phyloP scores from a whole-genome alignment of 768 basidiomycete species.

The Pleurotus platypus region DNA sequence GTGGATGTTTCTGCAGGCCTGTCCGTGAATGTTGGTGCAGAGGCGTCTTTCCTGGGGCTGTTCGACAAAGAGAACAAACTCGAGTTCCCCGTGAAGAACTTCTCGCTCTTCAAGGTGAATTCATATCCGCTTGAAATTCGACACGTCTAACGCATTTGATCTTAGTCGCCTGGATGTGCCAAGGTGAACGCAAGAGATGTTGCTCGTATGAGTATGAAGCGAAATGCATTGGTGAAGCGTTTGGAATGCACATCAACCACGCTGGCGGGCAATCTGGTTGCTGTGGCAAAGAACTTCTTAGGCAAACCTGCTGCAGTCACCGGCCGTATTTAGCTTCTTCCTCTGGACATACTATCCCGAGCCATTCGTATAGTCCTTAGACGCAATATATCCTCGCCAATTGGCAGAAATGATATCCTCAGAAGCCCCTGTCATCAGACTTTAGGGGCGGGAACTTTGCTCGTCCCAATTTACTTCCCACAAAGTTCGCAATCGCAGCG shows the following conservation, averaged over 20 bases:
- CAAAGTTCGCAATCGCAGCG: no score
- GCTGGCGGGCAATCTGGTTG: not conserved
- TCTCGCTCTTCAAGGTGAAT: not conserved
- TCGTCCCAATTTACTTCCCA: no score
- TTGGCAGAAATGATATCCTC: no score
- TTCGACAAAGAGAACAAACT: conserved; percentile 17
- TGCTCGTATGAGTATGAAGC: not conserved
- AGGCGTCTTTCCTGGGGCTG: conserved; percentile 26
- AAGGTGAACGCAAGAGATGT: not conserved
- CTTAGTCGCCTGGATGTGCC: not conserved
- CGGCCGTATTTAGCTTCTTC: no score
- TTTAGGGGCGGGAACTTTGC: no score
- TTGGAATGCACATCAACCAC: not conserved
- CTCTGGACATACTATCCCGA: no score
- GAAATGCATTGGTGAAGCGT: not conserved
- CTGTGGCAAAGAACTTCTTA: not conserved
- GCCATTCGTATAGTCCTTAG: no score
- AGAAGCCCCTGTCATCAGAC: no score
- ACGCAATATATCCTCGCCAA: no score
- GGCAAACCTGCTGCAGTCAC: not conserved
- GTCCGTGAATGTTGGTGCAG: conserved; percentile 26
- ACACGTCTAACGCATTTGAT: not conserved
- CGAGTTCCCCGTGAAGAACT: not conserved
- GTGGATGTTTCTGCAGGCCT: conserved; percentile 27
- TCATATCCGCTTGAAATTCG: not conserved